Percentiles rank a stretch among this genome's conserved stretches.
phyloP scores from a whole-genome alignment of 2,329 filamentous ascomycete genomes.

The Ceratocystis diversiconidia region DNA sequence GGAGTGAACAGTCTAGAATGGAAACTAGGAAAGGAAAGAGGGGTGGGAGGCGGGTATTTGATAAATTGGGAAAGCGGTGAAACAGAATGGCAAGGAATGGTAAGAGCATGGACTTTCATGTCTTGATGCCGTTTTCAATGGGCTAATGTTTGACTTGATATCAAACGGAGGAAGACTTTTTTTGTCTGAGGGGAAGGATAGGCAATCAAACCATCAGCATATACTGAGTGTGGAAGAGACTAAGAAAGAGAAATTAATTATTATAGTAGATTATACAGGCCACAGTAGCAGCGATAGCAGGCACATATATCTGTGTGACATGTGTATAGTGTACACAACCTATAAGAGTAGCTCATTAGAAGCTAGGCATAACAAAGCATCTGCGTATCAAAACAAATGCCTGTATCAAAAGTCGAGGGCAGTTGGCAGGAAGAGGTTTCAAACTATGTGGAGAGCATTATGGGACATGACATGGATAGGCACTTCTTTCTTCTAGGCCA shows the following conservation, averaged over 20 bases:
- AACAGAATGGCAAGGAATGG: not conserved
- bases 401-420: not conserved
- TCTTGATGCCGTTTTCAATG: not conserved
- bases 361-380: no score
- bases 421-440: not conserved
- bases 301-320: not conserved
- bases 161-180: not conserved
- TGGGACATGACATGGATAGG: not conserved
- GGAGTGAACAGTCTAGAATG: slow-evolving; percentile 9
- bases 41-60: slow-evolving; percentile 5
- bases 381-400: not conserved
- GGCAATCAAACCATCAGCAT: not conserved
- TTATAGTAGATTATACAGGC: no score
- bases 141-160: not conserved
- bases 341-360: no score
- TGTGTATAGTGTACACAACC: not conserved
- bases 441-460: not conserved
- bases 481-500: not conserved
- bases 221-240: no score
- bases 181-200: not conserved
- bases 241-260: no score
- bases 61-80: slow-evolving; percentile 15
- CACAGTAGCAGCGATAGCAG: no score
- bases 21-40: slow-evolving; percentile 11
- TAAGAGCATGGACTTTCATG: not conserved